phyloP scores from a whole-genome alignment of 1,139 yeast genomes.

The Saccharomyces hybrid region DNA sequence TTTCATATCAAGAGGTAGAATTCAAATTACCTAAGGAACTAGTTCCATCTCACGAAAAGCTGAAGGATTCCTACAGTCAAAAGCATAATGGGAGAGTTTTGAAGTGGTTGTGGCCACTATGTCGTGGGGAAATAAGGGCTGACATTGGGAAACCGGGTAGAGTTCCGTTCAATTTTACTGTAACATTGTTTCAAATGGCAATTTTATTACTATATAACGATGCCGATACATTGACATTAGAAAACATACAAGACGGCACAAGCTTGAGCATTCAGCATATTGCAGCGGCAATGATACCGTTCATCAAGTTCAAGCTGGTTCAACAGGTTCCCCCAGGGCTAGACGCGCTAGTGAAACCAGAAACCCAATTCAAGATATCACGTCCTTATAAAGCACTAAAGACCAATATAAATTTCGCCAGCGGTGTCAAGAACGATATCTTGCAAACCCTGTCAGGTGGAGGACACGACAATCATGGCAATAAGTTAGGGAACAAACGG shows the following conservation, averaged over 20 bases:
- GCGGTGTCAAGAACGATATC: slow-evolving; percentile 68
- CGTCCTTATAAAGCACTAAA: slow-evolving; percentile 81
- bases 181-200: slow-evolving; percentile 81
- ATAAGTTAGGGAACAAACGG: slow-evolving; percentile 8
- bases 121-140: slow-evolving; percentile 87
- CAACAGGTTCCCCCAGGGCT: slow-evolving; percentile 55
- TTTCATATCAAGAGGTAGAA: slow-evolving; percentile 38
- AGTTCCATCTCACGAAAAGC: slow-evolving; percentile 54
- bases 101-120: slow-evolving; percentile 94
- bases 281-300: slow-evolving; percentile 68
- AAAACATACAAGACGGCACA: slow-evolving; percentile 58
- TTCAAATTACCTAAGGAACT: slow-evolving; percentile 60
- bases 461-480: slow-evolving; percentile 5
- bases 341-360: slow-evolving; percentile 41
- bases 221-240: slow-evolving; percentile 47
- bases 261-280: slow-evolving; percentile 63
- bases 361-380: slow-evolving; percentile 65
- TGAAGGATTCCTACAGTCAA: slow-evolving; percentile 59
- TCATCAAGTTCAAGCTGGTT: slow-evolving; percentile 71
- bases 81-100: slow-evolving; percentile 85
- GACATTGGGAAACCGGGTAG: slow-evolving; percentile 75
- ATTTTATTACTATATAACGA: slow-evolving; percentile 70
- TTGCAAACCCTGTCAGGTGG: slow-evolving; percentile 10
- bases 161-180: slow-evolving; percentile 75
- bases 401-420: slow-evolving; percentile 75